Conservation (phyloP, 768 basidiomycete species). For the Tulasnella sp. region DNA sequence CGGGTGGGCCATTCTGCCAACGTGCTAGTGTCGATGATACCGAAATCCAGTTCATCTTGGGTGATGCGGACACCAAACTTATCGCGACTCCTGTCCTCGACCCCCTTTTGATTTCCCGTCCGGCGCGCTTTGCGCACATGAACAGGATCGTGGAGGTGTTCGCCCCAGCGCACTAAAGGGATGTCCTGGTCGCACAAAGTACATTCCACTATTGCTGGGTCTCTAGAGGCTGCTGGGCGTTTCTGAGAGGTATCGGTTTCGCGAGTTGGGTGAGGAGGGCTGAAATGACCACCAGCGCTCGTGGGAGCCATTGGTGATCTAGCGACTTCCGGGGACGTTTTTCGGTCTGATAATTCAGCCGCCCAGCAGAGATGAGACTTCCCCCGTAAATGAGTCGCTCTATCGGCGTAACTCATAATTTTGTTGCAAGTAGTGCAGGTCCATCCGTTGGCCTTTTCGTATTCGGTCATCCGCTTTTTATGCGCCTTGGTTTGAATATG, state of each 20-base stretch:
- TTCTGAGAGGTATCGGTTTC: background rate
- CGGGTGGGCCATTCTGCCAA: background rate
- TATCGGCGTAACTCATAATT: background rate
- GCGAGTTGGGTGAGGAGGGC: background rate
- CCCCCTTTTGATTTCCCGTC: background rate
- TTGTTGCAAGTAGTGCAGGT: background rate
- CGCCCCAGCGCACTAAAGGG: background rate
- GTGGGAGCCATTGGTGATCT: background rate
- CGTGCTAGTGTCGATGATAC: constrained; percentile 11
- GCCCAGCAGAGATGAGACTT: background rate
- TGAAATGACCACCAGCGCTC: background rate
- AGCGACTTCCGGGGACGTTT: background rate
- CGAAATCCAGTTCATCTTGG: constrained; percentile 14
- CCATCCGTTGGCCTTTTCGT: background rate
- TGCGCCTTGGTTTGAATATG: background rate
- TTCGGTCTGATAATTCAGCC: background rate
- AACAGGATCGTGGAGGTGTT: background rate
- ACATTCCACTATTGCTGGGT: background rate
- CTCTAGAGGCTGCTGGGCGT: background rate
- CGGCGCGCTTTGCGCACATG: background rate
- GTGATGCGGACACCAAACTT: constrained; percentile 21
- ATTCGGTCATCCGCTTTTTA: background rate
- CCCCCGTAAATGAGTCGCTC: background rate
- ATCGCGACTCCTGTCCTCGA: constrained; percentile 22
- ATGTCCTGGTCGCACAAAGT: background rate